These are phyloP conservation scores for Tricholoma saponaceum DNA, from an alignment of 768 basidiomycete genomes.

Conservation along the genomic window DNA sequence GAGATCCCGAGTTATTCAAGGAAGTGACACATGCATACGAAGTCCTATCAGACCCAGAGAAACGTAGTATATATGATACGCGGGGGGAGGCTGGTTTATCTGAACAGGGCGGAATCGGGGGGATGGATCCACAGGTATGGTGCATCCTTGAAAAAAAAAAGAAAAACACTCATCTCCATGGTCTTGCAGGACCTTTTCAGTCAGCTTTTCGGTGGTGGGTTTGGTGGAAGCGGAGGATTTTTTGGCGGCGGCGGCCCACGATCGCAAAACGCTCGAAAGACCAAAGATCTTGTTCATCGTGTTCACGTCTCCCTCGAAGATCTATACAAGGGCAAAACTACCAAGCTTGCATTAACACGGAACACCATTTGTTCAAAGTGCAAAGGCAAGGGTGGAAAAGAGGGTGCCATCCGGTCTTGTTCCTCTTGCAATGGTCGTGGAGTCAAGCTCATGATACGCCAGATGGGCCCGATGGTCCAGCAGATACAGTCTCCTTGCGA, in stretches of 20 bases:
- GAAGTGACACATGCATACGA: constrained; percentile 96
- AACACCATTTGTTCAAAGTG: constrained; percentile 93
- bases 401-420: constrained; percentile 87
- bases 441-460: constrained; percentile 85
- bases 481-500: constrained; percentile 95
- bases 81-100: constrained; percentile 89
- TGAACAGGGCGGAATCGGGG: constrained; percentile 86
- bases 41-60: constrained; percentile 85
- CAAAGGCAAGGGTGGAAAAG: constrained; percentile 96
- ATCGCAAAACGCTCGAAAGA: constrained; percentile 78
- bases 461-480: constrained; percentile 99
- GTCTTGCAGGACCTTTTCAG: constrained; percentile 83
- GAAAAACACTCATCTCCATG: constrained; percentile 1
- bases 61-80: constrained; percentile 79
- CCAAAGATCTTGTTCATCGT: constrained; percentile 97
- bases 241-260: constrained; percentile 64
- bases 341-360: constrained; percentile 94
- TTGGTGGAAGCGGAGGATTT: constrained; percentile 68
- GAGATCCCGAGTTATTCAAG: constrained; percentile 96
- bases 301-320: constrained; percentile 97
- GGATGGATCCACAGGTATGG: constrained; percentile 92
- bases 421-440: constrained; percentile 82
- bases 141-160: constrained; percentile 3
- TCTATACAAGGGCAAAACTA: constrained; percentile 97
- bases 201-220: constrained; percentile 84